Evolutionary conservation across 768 basidiomycete species (phyloP).

Genomic region (Leccinum olivaceopallidum): DNA sequence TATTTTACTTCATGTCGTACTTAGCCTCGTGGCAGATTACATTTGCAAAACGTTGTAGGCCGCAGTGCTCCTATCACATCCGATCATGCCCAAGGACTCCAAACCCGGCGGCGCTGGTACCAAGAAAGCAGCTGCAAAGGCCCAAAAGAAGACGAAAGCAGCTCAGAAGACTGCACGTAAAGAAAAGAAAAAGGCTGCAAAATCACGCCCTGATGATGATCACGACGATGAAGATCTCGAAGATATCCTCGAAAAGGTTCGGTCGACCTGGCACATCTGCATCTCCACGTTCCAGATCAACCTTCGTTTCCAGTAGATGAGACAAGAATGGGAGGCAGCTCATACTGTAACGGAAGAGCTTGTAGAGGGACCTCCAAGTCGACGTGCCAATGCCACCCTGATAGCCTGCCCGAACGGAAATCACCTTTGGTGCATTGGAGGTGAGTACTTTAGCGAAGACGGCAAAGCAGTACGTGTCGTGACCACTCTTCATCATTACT

Average conservation of each 20-base stretch:
- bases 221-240: slow-evolving; percentile 81
- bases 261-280: background rate
- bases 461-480: slow-evolving; percentile 60
- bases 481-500: background rate
- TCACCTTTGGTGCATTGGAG: slow-evolving; percentile 82
- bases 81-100: slow-evolving; percentile 20
- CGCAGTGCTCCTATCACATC: background rate
- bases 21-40: background rate
- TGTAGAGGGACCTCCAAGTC: slow-evolving; percentile 77
- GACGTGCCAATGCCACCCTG: slow-evolving; percentile 82
- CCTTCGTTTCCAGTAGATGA: slow-evolving; percentile 54
- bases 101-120: slow-evolving; percentile 8
- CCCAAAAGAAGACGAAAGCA: slow-evolving; percentile 66
- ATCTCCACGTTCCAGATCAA: background rate
- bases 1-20: background rate
- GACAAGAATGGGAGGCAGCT: slow-evolving; percentile 79
- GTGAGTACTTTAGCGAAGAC: slow-evolving; percentile 88
- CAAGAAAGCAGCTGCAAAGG: slow-evolving; percentile 53
- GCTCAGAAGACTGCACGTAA: slow-evolving; percentile 70
- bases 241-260: slow-evolving; percentile 77
- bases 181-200: slow-evolving; percentile 58
- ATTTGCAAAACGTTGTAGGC: background rate
- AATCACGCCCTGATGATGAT: slow-evolving; percentile 44
- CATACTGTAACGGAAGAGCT: slow-evolving; percentile 86
- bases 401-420: slow-evolving; percentile 79